Evolutionary conservation across 2,329 filamentous ascomycete genomes (phyloP), one percentile per base, ranked within the genome.

Genomic region (Rhinocladiella similis): DNA sequence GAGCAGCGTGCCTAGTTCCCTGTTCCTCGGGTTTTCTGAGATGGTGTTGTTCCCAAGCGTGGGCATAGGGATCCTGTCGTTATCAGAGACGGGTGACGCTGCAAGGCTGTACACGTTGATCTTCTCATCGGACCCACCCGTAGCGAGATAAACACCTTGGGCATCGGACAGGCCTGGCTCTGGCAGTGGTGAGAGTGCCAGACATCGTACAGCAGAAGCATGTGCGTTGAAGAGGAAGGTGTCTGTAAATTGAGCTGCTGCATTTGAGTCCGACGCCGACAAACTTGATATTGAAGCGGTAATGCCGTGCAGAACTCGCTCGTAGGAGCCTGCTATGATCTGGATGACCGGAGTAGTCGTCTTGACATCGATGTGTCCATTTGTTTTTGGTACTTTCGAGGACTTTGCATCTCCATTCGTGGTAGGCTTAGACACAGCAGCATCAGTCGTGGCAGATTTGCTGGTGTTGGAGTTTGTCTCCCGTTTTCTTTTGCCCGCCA

Each of bases 141-240:
- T 96, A 12, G 94, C 94, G 47, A 99, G 84, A 64, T 94, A 87
- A 48, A 96, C 83, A 70, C 94, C 96, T 69, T 90, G 88, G n/a
- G 86, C 62, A 77, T 80, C 54, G 77, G 55, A 59, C 43, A 70
- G 68, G 57, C 73, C 69, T 38, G 69, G 67, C 18, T 81, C 82
- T 12, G 90, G 89, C 0, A 89, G 80, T 2, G 89, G 88, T 7
- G 93, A 97, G 59, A 97, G 75, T 20, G 92, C 91, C 33, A 99
- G 81, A 70, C 90, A 95, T 66, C 91, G 88, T 70, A 99, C 90
- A 3, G 94, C 88, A 12, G 92, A 95, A 54, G 85, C 82, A 75
- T 99, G 94, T 13, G 94, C 92, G 69, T 92, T 90, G 82, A 99
- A 97, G 55, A 99, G 83, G 73, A 99, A 99, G 0, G 90, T 93